Evolutionary conservation across 2,329 filamentous ascomycete species (phyloP).

Genomic region (Tothia fuscella): DNA sequence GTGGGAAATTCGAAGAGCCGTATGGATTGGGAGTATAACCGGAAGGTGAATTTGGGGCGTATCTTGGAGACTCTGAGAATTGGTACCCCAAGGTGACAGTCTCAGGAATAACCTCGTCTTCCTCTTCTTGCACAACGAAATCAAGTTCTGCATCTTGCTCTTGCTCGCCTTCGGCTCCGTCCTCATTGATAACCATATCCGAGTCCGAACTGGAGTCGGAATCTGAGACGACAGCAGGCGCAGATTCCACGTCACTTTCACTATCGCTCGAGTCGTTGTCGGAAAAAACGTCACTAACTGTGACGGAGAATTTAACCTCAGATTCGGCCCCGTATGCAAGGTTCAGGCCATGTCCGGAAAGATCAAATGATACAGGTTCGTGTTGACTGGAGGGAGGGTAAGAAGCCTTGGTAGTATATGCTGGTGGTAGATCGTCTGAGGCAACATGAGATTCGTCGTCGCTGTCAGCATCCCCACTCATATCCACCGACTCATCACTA

Average conservation of each 20-base stretch:
- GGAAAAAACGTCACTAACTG: too few relatives aligned
- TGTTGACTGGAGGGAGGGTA: too few relatives aligned
- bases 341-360: too few relatives aligned
- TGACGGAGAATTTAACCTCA: too few relatives aligned
- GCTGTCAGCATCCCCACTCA: not conserved
- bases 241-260: not conserved
- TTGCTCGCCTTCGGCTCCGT: not conserved
- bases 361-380: too few relatives aligned
- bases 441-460: not conserved
- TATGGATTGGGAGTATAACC: not conserved
- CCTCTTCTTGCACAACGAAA: not conserved
- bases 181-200: not conserved
- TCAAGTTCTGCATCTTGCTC: not conserved
- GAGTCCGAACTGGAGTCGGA: not conserved
- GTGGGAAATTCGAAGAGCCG: not conserved
- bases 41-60: slow-evolving; percentile 1
- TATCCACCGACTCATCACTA: not conserved
- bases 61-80: not conserved
- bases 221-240: not conserved
- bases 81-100: not conserved
- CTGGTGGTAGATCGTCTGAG: not conserved
- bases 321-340: too few relatives aligned
- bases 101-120: not conserved
- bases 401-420: not conserved
- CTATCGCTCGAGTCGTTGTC: too few relatives aligned